These are phyloP conservation scores for Curvularia eragrostidis DNA, from an alignment of 2,329 filamentous ascomycete species.

Conservation along the genomic window DNA sequence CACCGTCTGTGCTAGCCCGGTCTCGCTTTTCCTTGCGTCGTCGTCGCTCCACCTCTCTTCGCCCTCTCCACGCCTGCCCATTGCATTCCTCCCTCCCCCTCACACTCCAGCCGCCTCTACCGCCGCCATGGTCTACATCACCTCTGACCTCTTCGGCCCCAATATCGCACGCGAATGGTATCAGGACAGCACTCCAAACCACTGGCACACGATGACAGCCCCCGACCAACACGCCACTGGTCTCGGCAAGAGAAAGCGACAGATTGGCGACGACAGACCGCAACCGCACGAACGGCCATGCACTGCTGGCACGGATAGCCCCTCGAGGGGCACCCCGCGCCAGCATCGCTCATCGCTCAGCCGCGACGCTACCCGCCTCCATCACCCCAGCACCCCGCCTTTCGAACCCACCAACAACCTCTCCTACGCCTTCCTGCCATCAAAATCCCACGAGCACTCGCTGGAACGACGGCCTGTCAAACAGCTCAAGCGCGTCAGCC, in stretches of 20 bases:
- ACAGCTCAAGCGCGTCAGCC: slow-evolving; percentile 36
- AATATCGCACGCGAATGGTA: slow-evolving; percentile 20
- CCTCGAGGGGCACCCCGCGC: slow-evolving; percentile 7
- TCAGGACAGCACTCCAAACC: slow-evolving; percentile 11
- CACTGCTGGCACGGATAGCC: slow-evolving; percentile 8
- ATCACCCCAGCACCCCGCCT: slow-evolving; percentile 21
- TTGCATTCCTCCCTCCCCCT: slow-evolving; percentile 12
- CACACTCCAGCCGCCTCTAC: slow-evolving; percentile 17
- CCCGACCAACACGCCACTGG: slow-evolving; percentile 27
- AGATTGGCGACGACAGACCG: slow-evolving; percentile 21
- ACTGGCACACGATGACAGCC: slow-evolving; percentile 32
- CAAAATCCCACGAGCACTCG: slow-evolving; percentile 13
- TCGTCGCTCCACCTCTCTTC: slow-evolving; percentile 9
- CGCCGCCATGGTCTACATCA: slow-evolving; percentile 45
- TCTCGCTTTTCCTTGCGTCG: neutral
- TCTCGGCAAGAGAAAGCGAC: slow-evolving; percentile 43
- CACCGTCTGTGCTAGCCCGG: neutral
- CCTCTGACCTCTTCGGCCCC: slow-evolving; percentile 44
- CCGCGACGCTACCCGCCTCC: slow-evolving; percentile 19
- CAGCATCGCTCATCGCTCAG: slow-evolving; percentile 23
- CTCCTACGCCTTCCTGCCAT: slow-evolving; percentile 15
- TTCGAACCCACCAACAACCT: slow-evolving; percentile 25
- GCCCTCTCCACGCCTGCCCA: slow-evolving; percentile 1
- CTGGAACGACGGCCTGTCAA: slow-evolving; percentile 41
- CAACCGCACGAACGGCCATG: slow-evolving; percentile 17